A percentile compares a stretch with the other conserved stretches of the same genome.
phyloP scores from a whole-genome alignment of 352 stramenopile genomes.

The Globisporangium alternatum region DNA sequence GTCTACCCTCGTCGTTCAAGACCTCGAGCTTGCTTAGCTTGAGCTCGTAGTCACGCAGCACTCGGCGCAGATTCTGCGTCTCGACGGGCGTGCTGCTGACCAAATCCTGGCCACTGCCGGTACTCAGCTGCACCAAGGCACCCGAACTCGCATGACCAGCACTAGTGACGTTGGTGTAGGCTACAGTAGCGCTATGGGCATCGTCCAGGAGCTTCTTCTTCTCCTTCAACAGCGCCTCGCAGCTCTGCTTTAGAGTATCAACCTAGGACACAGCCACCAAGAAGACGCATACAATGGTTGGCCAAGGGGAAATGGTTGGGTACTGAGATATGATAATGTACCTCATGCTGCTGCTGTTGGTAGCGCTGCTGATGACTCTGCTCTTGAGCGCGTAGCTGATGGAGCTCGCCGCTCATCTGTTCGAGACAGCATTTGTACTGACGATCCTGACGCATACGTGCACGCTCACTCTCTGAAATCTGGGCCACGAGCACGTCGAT shows the following conservation, averaged over 20 bases:
- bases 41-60: constrained; percentile 50
- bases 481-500: constrained; percentile 29
- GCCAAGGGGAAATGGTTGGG: neutral
- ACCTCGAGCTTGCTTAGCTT: constrained; percentile 44
- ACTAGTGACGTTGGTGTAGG: neutral
- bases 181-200: neutral
- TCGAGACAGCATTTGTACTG: constrained; percentile 39
- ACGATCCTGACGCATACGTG: constrained; percentile 23
- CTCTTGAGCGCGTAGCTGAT: constrained; percentile 14
- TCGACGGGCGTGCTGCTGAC: constrained; percentile 27
- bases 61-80: constrained; percentile 48
- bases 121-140: neutral
- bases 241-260: constrained; percentile 22
- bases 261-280: neutral
- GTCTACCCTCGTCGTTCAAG: constrained; percentile 35
- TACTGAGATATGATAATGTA: neutral
- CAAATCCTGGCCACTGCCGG: neutral
- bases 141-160: neutral
- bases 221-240: constrained; percentile 22
- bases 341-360: constrained; percentile 15
- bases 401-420: constrained; percentile 27
- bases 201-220: constrained; percentile 29
- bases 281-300: neutral
- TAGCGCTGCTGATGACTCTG: constrained; percentile 6
- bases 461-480: constrained; percentile 25